Conservation (phyloP, 805 yeast species). For the Starmerella bacillaris region DNA sequence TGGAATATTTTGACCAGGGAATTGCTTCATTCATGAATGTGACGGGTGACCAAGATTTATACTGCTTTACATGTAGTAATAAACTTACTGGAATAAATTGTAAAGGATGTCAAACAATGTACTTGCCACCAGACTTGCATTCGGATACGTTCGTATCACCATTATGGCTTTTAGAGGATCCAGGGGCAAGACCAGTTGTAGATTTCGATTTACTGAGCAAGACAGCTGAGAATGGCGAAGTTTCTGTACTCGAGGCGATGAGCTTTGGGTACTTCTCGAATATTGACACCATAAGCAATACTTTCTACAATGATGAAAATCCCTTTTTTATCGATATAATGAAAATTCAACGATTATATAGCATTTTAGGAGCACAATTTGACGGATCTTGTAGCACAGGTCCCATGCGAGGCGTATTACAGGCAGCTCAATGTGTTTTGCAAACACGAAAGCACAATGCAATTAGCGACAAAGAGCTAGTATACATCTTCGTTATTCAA, state of each 20-base stretch:
- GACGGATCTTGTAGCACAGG: conserved; percentile 1
- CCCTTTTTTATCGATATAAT: background rate
- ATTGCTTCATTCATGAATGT: background rate
- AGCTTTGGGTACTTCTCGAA: conserved; percentile 13
- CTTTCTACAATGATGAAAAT: conserved; percentile 6
- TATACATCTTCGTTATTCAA: conserved; percentile 14
- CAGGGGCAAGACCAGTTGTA: conserved; percentile 4
- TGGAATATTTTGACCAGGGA: background rate
- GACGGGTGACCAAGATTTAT: conserved; percentile 3
- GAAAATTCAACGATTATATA: background rate
- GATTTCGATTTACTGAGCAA: conserved; percentile 15
- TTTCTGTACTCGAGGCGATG: conserved; percentile 14
- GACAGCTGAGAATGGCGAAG: conserved; percentile 12
- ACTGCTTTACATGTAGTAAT: conserved; percentile 15
- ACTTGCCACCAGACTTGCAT: conserved; percentile 12
- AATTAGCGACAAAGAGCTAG: conserved; percentile 11
- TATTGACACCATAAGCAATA: conserved; percentile 9
- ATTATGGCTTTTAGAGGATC: conserved; percentile 2
- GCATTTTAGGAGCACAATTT: too few species aligned
- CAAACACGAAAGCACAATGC: conserved; percentile 13
- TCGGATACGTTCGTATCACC: background rate
- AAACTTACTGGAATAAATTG: conserved; percentile 11
- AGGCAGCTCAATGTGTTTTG: conserved; percentile 17
- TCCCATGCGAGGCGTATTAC: conserved; percentile 18
- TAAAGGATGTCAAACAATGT: conserved; percentile 14